Conservation (phyloP, 495 filamentous ascomycete species). For the Eremomyces bilateralis region DNA sequence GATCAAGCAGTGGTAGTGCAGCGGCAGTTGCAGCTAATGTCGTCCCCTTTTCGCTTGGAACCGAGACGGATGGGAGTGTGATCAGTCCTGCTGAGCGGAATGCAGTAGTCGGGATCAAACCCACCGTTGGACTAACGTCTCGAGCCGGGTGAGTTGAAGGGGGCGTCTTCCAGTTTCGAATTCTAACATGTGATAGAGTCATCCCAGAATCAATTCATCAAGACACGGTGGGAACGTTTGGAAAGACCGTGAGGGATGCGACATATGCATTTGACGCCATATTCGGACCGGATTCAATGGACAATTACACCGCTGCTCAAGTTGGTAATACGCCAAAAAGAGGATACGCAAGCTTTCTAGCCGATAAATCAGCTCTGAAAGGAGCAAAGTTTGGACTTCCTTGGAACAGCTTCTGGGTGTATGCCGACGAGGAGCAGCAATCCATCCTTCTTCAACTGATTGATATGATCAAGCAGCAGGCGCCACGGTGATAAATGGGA, state of each 20-base stretch:
- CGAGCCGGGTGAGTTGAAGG: no score
- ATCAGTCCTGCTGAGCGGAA: slow-evolving; percentile 51
- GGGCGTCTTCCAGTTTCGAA: neutral
- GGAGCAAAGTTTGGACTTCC: slow-evolving; percentile 48
- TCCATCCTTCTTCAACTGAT: slow-evolving; percentile 29
- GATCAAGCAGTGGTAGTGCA: slow-evolving; percentile 39
- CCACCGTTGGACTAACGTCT: slow-evolving; percentile 41
- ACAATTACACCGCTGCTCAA: slow-evolving; percentile 39
- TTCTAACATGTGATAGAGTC: slow-evolving; percentile 23
- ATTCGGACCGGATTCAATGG: slow-evolving; percentile 31
- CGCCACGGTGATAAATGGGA: slow-evolving; percentile 46
- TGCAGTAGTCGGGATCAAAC: slow-evolving; percentile 43
- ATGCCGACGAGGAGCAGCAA: slow-evolving; percentile 30
- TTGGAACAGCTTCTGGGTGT: slow-evolving; percentile 45
- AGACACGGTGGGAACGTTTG: slow-evolving; percentile 46
- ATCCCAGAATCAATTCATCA: slow-evolving; percentile 44
- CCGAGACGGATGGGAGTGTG: slow-evolving; percentile 52
- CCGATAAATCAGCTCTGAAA: slow-evolving; percentile 28
- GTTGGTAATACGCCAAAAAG: slow-evolving; percentile 26
- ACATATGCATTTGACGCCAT: slow-evolving; percentile 44
- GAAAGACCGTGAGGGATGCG: slow-evolving; percentile 42
- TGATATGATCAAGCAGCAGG: slow-evolving; percentile 32
- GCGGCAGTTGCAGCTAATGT: slow-evolving; percentile 39
- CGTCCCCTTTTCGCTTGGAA: slow-evolving; percentile 41
- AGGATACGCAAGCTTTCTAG: slow-evolving; percentile 34